phyloP scores from a whole-genome alignment of 257 asterid species.

The Salvia splendens region DNA sequence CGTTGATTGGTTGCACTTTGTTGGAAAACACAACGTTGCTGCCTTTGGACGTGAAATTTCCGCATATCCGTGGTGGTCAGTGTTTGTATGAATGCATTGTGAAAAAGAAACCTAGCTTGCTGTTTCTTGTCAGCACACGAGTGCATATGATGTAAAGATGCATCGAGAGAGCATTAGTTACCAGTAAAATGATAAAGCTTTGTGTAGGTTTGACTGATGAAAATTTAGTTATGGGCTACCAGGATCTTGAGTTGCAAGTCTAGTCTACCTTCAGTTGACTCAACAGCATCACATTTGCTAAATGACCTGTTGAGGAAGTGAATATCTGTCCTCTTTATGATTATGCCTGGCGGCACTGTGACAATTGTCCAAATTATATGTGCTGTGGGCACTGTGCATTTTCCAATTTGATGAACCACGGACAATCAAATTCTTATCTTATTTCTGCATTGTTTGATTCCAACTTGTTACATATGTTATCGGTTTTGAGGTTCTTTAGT shows the following conservation, averaged over 20 bases:
- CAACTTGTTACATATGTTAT: background rate
- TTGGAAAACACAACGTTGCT: background rate
- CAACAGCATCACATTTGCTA: background rate
- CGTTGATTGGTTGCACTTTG: background rate
- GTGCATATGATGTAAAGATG: no score
- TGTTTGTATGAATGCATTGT: background rate
- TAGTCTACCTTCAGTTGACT: background rate
- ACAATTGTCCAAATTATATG: constrained; percentile 3
- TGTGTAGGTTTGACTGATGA: background rate
- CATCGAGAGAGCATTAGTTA: constrained; percentile 3
- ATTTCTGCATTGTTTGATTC: background rate
- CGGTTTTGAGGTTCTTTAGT: constrained; percentile 9
- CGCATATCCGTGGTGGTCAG: constrained; percentile 1
- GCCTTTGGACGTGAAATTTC: background rate
- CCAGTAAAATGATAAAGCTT: background rate
- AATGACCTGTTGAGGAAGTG: constrained; percentile 2
- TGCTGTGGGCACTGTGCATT: no score
- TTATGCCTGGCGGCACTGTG: background rate
- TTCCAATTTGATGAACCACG: no score
- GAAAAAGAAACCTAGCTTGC: no score
- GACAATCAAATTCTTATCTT: background rate
- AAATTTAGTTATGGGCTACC: background rate
- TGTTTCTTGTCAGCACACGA: no score
- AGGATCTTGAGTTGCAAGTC: background rate
- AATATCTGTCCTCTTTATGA: background rate